phyloP scores from a whole-genome alignment of 2,329 filamentous ascomycete species.

The Aspergillus vadensis region DNA sequence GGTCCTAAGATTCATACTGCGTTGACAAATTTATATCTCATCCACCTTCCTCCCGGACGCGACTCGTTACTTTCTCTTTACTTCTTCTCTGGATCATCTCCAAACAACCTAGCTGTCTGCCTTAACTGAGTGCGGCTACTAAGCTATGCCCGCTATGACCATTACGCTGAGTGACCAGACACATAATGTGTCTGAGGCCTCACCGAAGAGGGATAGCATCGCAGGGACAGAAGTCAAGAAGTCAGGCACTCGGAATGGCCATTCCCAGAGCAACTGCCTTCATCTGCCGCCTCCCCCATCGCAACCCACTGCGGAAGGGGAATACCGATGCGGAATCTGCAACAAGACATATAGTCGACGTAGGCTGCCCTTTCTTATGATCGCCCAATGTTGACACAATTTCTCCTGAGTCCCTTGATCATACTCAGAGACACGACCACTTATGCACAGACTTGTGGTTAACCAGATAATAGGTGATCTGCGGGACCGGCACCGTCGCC shows the following conservation, averaged over 20 bases:
- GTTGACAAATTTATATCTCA: not conserved
- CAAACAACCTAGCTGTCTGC: not conserved
- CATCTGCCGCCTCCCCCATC: conserved; percentile 18
- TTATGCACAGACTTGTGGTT: not conserved
- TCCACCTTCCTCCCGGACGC: not conserved
- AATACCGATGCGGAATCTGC: conserved; percentile 21
- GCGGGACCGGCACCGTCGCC: conserved; percentile 23
- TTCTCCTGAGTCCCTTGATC: not conserved
- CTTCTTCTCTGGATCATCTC: too few relatives aligned
- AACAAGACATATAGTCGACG: conserved; percentile 23
- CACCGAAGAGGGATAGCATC: not conserved
- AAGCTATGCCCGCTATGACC: not conserved
- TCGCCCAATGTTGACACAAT: not conserved
- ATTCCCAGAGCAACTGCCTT: not conserved
- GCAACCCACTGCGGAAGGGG: conserved; percentile 21
- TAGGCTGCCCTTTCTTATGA: conserved; percentile 9
- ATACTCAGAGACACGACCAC: too few relatives aligned
- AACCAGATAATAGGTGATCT: conserved; percentile 18
- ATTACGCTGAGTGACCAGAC: not conserved
- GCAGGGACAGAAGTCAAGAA: not conserved
- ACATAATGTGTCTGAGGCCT: not conserved
- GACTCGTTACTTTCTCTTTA: too few relatives aligned
- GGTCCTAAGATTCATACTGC: not conserved
- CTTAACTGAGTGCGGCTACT: not conserved
- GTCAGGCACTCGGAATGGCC: not conserved